Conservation (phyloP, 371 early-diverging fungal genomes). For the Choanephora cucurbitarum region DNA sequence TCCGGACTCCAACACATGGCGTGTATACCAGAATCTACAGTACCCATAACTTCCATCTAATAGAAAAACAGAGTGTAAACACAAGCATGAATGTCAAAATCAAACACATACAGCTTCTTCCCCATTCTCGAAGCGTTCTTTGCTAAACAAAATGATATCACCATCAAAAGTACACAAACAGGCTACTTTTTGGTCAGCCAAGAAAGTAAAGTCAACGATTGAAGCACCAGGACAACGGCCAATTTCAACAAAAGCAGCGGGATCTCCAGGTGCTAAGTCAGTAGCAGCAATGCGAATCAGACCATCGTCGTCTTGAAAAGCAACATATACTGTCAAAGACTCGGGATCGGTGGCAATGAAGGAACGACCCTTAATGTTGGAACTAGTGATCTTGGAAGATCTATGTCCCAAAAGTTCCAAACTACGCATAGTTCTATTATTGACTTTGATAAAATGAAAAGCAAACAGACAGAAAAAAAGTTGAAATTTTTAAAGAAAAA, state of each 20-base stretch:
- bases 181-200: slow-evolving; percentile 66
- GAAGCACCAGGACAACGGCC: slow-evolving; percentile 15
- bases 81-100: not conserved
- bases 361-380: slow-evolving; percentile 30
- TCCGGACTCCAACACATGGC: slow-evolving; percentile 93
- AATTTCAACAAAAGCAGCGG: slow-evolving; percentile 30
- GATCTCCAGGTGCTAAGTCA: slow-evolving; percentile 30
- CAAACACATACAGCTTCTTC: slow-evolving; percentile 43
- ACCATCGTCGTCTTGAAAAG: slow-evolving; percentile 41
- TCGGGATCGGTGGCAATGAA: slow-evolving; percentile 57
- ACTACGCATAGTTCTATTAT: slow-evolving; percentile 34
- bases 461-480: too few species aligned
- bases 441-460: too few species aligned
- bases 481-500: too few species aligned
- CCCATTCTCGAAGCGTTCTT: slow-evolving; percentile 51
- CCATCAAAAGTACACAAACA: slow-evolving; percentile 69
- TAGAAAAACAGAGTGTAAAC: slow-evolving; percentile 2
- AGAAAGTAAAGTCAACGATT: slow-evolving; percentile 58
- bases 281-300: slow-evolving; percentile 31
- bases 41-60: slow-evolving; percentile 71
- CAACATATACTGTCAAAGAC: slow-evolving; percentile 49
- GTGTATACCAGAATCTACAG: slow-evolving; percentile 79
- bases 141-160: slow-evolving; percentile 69
- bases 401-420: slow-evolving; percentile 41
- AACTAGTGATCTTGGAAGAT: slow-evolving; percentile 29